phyloP scores from a whole-genome alignment of 345 rosid species.

The Brassica nigra region DNA sequence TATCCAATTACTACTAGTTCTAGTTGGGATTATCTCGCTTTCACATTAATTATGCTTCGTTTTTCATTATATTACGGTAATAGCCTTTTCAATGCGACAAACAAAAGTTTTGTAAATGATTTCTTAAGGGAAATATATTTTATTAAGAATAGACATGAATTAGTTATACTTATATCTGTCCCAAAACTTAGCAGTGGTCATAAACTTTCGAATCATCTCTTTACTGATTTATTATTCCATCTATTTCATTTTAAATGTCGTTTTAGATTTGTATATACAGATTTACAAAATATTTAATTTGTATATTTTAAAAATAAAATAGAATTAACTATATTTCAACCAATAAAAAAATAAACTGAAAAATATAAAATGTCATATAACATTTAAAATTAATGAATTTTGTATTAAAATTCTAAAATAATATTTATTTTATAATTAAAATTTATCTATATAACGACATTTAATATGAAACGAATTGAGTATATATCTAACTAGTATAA shows the following conservation, averaged over 20 bases:
- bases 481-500: neutral
- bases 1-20: slow-evolving; percentile 4
- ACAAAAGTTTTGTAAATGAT: neutral
- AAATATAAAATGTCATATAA: too few relatives aligned
- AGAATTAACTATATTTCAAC: too few relatives aligned
- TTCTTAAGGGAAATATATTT: neutral
- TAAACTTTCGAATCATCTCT: neutral
- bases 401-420: too few relatives aligned
- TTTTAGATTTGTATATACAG: too few relatives aligned
- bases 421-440: too few relatives aligned
- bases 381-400: too few relatives aligned
- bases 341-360: too few relatives aligned
- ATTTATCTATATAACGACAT: too few relatives aligned
- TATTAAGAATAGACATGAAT: neutral
- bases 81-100: neutral
- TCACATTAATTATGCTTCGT: slow-evolving; percentile 21
- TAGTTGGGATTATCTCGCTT: slow-evolving; percentile 34
- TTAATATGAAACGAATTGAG: too few relatives aligned
- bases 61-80: slow-evolving; percentile 10
- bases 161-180: neutral
- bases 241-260: too few relatives aligned
- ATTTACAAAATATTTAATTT: too few relatives aligned
- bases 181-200: neutral
- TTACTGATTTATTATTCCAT: neutral
- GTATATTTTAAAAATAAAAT: too few relatives aligned